Conservation (phyloP, 495 filamentous ascomycete genomes). For the Cercophora newfieldiana region DNA sequence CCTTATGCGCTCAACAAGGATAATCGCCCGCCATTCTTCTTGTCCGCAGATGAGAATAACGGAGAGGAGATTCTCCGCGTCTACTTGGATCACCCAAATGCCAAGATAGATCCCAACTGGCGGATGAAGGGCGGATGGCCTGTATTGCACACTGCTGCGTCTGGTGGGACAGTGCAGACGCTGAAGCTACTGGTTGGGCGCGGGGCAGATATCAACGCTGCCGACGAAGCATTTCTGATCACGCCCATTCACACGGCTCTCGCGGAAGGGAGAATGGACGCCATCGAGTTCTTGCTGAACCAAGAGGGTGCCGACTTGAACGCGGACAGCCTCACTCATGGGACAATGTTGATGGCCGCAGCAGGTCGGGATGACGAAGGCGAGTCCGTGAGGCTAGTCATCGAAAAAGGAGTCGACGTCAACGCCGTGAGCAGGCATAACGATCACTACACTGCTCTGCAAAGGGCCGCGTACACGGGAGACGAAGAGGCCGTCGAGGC, state of each 20-base stretch:
- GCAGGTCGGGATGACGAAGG: not conserved
- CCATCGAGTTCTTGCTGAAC: not conserved
- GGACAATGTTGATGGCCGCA: not conserved
- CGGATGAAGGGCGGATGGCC: not conserved
- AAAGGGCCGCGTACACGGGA: not conserved
- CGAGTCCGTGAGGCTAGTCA: not conserved
- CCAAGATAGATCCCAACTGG: not conserved
- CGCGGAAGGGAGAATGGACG: not conserved
- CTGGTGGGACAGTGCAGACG: not conserved
- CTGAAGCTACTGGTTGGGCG: not conserved
- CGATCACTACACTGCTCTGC: not conserved
- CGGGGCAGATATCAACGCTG: slow-evolving; percentile 2
- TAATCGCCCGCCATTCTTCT: not conserved
- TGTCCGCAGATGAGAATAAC: not conserved
- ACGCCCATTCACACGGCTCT: not conserved
- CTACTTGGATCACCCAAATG: not conserved
- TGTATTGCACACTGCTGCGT: not conserved
- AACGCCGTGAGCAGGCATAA: not conserved
- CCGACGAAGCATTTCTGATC: not conserved
- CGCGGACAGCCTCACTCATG: not conserved
- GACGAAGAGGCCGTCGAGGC: not conserved
- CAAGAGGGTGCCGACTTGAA: not conserved
- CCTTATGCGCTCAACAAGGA: not conserved
- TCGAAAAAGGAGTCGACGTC: not conserved
- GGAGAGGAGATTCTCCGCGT: not conserved